phyloP scores from a whole-genome alignment of 2,329 filamentous ascomycete species.

The Cladosporium sp. region DNA sequence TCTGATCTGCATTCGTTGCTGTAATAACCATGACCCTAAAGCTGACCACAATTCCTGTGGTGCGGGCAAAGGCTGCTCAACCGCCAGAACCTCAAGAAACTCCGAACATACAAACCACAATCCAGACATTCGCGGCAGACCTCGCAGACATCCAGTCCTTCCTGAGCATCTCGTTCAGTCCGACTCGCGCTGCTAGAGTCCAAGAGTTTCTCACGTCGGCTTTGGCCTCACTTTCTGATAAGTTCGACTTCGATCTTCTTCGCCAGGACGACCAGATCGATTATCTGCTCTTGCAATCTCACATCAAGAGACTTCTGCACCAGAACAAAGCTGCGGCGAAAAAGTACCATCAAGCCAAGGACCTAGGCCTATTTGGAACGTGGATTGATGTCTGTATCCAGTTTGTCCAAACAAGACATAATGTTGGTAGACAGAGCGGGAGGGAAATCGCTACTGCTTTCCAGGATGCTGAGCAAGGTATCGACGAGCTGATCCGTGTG shows the following conservation, averaged over 20 bases:
- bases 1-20: too few relatives aligned
- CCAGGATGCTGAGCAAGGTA: not conserved
- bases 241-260: not conserved
- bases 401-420: not conserved
- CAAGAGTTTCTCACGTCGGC: not conserved
- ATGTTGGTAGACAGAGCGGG: conserved; percentile 2
- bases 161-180: conserved; percentile 4
- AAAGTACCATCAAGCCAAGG: not conserved
- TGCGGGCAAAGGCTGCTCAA: not conserved
- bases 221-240: not conserved
- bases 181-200: not conserved
- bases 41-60: not conserved
- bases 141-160: not conserved
- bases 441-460: not conserved
- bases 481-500: not conserved
- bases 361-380: not conserved
- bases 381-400: not conserved
- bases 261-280: not conserved
- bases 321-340: not conserved
- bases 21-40: not conserved
- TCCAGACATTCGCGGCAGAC: conserved; percentile 3
- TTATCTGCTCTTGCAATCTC: not conserved
- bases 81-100: not conserved
- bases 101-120: not conserved
- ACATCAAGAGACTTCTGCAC: not conserved